Percentiles rank a stretch among this genome's conserved stretches.
phyloP scores from a whole-genome alignment of 1,284 basidiomycete species.

The Puccinia coronata region DNA sequence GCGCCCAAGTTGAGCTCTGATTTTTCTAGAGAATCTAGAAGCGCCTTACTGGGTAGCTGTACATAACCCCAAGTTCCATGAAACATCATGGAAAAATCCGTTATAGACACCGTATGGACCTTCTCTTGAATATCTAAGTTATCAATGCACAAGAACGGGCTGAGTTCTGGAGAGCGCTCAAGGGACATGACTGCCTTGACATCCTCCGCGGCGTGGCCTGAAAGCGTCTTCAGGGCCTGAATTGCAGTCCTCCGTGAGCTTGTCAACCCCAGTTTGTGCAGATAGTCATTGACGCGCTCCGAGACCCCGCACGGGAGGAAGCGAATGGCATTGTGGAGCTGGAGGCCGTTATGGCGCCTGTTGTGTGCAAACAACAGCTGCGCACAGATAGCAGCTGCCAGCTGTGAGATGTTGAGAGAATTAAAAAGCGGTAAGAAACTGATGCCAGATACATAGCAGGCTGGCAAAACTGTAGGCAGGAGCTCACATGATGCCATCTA shows the following conservation, averaged over 20 bases:
- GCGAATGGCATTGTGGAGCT: neutral
- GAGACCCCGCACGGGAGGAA: neutral
- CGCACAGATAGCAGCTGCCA: neutral
- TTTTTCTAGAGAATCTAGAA: neutral
- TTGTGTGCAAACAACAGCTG: neutral
- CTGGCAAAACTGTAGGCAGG: no score
- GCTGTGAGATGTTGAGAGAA: neutral
- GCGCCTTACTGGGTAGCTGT: neutral
- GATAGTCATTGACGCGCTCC: neutral
- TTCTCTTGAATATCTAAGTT: slow-evolving; percentile 1
- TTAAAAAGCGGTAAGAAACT: no score
- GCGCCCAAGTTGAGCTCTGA: neutral
- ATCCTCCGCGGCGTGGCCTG: neutral
- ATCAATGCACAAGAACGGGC: neutral
- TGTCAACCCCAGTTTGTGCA: neutral
- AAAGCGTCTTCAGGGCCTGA: neutral
- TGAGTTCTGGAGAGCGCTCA: neutral
- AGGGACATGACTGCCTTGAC: neutral
- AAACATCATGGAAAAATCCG: neutral
- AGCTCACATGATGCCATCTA: no score
- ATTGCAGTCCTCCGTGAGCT: neutral
- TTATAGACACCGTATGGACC: no score
- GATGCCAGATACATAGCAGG: no score
- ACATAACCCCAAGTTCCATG: neutral
- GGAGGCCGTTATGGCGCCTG: neutral